Evolutionary conservation across 768 basidiomycete species (phyloP).

Genomic region (Mycena sanguinolenta): DNA sequence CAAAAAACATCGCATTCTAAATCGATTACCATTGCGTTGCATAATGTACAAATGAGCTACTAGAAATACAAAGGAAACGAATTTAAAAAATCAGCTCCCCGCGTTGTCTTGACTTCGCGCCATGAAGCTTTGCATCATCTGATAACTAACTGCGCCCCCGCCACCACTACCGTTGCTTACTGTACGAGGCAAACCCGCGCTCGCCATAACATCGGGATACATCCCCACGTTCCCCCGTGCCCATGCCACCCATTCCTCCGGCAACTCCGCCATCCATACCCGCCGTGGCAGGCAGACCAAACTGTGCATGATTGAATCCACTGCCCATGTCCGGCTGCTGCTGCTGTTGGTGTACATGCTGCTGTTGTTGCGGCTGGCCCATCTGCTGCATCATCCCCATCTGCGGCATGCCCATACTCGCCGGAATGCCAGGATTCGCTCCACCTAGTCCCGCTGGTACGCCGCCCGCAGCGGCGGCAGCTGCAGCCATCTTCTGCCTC

Average conservation of each 20-base stretch:
- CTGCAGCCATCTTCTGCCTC: background rate
- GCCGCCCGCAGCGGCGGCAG: conserved; percentile 40
- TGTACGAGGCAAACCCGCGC: conserved; percentile 37
- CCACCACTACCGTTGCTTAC: conserved; percentile 34
- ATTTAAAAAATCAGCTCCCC: conserved; percentile 3
- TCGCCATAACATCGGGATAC: conserved; percentile 28
- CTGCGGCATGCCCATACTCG: conserved; percentile 25
- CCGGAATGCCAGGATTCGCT: conserved; percentile 23
- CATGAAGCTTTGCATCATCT: conserved; percentile 61
- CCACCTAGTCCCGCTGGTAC: conserved; percentile 36
- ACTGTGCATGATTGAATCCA: conserved; percentile 30
- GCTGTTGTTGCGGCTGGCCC: conserved; percentile 32
- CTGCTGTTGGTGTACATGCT: conserved; percentile 20
- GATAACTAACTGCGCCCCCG: conserved; percentile 50
- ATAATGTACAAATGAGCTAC: conserved; percentile 30
- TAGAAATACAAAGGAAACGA: conserved; percentile 21
- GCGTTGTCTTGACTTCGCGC: conserved; percentile 48
- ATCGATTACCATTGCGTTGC: conserved; percentile 5
- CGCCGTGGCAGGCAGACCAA: conserved; percentile 10
- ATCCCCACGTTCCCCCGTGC: conserved; percentile 36
- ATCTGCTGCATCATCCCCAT: conserved; percentile 42
- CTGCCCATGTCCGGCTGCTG: conserved; percentile 29
- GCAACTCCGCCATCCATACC: conserved; percentile 12
- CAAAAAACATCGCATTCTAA: background rate
- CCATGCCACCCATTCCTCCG: conserved; percentile 5